Base-by-base conservation (phyloP, 2,329 filamentous ascomycete genomes). In the Alternaria arbusti region DNA sequence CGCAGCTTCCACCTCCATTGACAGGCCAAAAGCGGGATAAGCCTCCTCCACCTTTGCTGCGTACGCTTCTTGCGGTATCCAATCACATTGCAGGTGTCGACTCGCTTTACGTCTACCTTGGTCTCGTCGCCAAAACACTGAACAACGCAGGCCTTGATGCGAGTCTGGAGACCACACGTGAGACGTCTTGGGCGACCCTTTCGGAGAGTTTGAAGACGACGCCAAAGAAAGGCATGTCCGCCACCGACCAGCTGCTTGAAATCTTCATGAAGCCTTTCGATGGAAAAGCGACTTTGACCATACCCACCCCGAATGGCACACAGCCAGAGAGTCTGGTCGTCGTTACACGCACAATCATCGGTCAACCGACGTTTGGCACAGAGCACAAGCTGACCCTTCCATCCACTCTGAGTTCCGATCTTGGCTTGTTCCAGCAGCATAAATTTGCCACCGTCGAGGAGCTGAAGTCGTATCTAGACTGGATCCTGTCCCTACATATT, bases 1-100 rank as follows among this genome's bases (percentile, higher is more conserved):
- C 90, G 1, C 87, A 89, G 28, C 84, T 89, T 2, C 89, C 90
- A 9, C 81, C 83, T 8, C 86, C 89, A 6, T 74, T 89, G 63
- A 82, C 83, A 10, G 81, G 82, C 15, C 82, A 83, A 55, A 85
- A 84, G 63, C 82, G 83, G 36, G 76, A 84, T 22, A 81, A 79
- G 7, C 83, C 83, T 3, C 81, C 87, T 47, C 85, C 89, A 56
- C 80, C 83, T n/a, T 82, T 92, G 22, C 78, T 92, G 17, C 85
- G 87, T 12, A 87, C 88, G 3, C 77, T 90, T 7, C 78, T 89
- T 15, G 82, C 83, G 4, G 83, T 86, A 45, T 76, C 88, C 12
- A 82, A 86, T 55, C 88, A 90, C 64, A 65, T 80, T 6, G 69
- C 74, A 5, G 76, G 78, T 11, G 72, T 83, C 4, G 71, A 74